These are phyloP conservation scores for Daedaleopsis sinensis DNA, from an alignment of 768 basidiomycete species.

Conservation along the genomic window DNA sequence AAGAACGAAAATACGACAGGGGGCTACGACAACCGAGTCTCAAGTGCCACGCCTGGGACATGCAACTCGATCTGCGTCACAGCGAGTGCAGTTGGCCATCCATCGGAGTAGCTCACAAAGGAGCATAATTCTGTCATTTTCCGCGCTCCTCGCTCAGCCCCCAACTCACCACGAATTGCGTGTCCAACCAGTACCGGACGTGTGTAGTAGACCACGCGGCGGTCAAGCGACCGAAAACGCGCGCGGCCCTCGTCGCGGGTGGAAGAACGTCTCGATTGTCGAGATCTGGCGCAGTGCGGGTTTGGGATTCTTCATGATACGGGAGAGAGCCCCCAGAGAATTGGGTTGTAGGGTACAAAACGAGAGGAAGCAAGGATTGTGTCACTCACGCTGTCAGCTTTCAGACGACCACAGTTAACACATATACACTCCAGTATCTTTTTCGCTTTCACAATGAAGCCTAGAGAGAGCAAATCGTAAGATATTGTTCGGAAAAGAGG, in stretches of 20 bases:
- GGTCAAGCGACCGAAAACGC: constrained; percentile 96
- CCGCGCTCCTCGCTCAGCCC: constrained; percentile 97
- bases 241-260: constrained; percentile 73
- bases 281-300: constrained; percentile 80
- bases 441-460: constrained; percentile 99
- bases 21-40: constrained; percentile 59
- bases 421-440: constrained; percentile 99
- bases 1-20: constrained; percentile 52
- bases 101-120: constrained; percentile 34
- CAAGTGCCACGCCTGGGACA: constrained; percentile 62
- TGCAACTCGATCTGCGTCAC: constrained; percentile 70
- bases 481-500: not conserved
- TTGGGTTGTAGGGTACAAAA: constrained; percentile 91
- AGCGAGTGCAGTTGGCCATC: constrained; percentile 58
- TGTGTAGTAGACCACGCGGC: constrained; percentile 74
- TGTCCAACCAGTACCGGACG: constrained; percentile 81
- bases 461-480: constrained; percentile 39
- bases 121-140: constrained; percentile 43
- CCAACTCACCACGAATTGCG: constrained; percentile 94
- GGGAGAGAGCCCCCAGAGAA: constrained; percentile 99
- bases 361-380: constrained; percentile 75
- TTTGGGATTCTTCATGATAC: constrained; percentile 91
- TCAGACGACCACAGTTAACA: constrained; percentile 97
- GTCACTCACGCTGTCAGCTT: constrained; percentile 95
- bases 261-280: constrained; percentile 85